Conservation (phyloP, 345 rosid species). For the Eucalyptus camaldulensis region DNA sequence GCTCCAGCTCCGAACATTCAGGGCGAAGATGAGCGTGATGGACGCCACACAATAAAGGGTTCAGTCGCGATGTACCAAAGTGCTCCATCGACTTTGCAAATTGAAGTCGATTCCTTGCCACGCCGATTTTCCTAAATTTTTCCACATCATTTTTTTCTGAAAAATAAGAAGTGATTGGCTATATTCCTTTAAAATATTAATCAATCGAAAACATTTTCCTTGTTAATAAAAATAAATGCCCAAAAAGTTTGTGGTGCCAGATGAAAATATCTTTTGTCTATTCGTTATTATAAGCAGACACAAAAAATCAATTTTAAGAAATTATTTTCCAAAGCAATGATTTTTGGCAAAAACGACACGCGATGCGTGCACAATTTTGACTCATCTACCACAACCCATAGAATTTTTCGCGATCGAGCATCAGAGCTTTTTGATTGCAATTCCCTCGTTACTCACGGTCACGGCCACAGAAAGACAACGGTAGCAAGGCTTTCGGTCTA, state of each 20-base stretch:
- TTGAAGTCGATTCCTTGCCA: neutral
- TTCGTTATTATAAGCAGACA: neutral
- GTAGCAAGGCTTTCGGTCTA: neutral
- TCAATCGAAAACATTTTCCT: neutral
- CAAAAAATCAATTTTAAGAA: neutral
- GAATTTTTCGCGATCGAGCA: neutral
- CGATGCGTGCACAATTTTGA: neutral
- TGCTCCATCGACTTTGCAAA: neutral
- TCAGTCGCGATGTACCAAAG: neutral
- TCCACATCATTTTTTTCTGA: neutral
- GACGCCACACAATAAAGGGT: neutral
- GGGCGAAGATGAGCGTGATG: neutral
- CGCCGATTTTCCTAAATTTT: neutral
- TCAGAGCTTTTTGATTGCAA: neutral
- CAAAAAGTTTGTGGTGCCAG: neutral
- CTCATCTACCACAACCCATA: neutral
- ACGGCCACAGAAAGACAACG: neutral
- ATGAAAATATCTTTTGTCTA: neutral
- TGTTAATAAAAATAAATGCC: neutral
- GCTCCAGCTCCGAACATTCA: neutral
- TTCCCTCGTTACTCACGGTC: neutral
- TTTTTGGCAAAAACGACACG: accelerated
- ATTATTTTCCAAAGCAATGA: neutral
- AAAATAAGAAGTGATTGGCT: too few relatives aligned
- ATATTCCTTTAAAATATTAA: neutral